Base-by-base conservation (phyloP, 2,329 filamentous ascomycete species). In the Scortechinia acanthostroma region DNA sequence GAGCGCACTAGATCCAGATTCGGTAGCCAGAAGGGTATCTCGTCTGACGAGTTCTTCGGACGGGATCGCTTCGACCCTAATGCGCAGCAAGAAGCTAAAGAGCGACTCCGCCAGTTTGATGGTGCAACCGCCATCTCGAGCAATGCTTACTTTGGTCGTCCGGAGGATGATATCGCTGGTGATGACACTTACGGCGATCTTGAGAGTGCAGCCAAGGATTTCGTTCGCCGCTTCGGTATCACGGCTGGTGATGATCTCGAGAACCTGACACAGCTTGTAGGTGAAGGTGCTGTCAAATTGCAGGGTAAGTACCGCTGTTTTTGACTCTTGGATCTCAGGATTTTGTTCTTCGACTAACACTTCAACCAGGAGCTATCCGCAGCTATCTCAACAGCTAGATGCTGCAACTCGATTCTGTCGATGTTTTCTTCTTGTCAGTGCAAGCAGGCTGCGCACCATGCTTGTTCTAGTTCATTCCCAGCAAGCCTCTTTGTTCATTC, bases 11-110 rank as follows among this genome's bases (percentile, higher is more conserved):
- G 88, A 56, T 71, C 78, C 58, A 95, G 95, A 65, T 98, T 98
- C 58, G 91, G 91, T 49, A 68, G 66, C 37, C 93, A 98, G 63
- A 97, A 97, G 73, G 88, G 88, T 54, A 98, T 98, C 53, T 96
- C 90, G 0, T 96, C 91, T 0, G 93, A 98, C 62, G 93, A 98
- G 62, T 98, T 95, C 74, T 98, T 98, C 60, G 90, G 91, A 57
- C 91, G 93, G 62, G 88, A 90, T 45, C 70, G 77, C 46, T 97
- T 83, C 64, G 91, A 98, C 60, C 82, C 91, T 28, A 74, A 74
- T 46, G 80, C 85, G 5, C 86, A 93, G 59, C 74, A 81, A 44
- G 91, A 96, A 69, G 91, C 93, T 55, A 95, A 95, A 71, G 74
- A 76, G 20, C 81, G 93, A 33, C 77, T 98, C 45, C 84, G 89